Evolutionary conservation across 2,329 filamentous ascomycete genomes (phyloP), one percentile per base, ranked within the genome.

Genomic region (Cladophialophora psammophila): DNA sequence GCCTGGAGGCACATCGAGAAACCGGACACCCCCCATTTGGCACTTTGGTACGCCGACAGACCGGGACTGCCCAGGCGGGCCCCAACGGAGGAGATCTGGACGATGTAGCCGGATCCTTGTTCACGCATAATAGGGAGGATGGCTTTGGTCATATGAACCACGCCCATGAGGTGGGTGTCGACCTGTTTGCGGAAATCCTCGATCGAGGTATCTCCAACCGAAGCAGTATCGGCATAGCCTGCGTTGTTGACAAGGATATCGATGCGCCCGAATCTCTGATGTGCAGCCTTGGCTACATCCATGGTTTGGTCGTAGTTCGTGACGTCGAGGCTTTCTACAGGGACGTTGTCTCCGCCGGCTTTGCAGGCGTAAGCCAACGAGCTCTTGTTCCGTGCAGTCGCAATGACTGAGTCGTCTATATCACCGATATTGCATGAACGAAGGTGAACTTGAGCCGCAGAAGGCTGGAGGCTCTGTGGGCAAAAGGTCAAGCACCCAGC

Each of bases 171-270:
- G n/a, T 81, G 76, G 0, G 80, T 80, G 54, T 85, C 80, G 78
- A 85, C 81, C 32, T 67, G 77, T 0, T 69, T 71, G 0, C 77
- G 78, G 3, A 78, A 73, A 65, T 85, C 81, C 15, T 77, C 76
- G 60, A 84, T 82, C 20, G 64, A 68, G 32, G 71, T 60, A 35
- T 73, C 70, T 74, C 86, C 84, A 0, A 78, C 73, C 0, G 78
- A 74, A 1, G 78, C 79, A n/a, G 80, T 74, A 8, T 83, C 74
- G n/a, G 77, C 78, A 61, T 77, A 81, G 2, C 81, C 85, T 2
- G 85, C 84, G 64, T 84, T 84, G 70, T 86, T 87, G 48, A 86
- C 79, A 5, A 87, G 74, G 3, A 85, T 78, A 48, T 87, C 85
- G 42, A 87, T 80, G 1, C 40, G 50, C 3, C 61, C 67, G 36